Evolutionary conservation across 495 filamentous ascomycete genomes (phyloP).

Genomic region (Xylaria flabelliformis): DNA sequence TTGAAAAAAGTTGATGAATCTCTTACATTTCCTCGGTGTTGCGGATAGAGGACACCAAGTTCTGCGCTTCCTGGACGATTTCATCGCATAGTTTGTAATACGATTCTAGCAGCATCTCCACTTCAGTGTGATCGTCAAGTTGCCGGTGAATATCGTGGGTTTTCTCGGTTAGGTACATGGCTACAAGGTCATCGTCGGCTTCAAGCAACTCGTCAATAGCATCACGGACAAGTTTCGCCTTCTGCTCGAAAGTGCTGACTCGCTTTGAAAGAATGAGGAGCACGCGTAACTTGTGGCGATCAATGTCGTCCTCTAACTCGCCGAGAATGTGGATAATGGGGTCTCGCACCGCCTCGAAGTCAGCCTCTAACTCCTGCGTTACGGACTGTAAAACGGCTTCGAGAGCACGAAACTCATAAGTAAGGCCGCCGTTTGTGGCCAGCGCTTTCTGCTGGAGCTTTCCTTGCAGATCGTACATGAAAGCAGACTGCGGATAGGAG

Average conservation of each 20-base stretch:
- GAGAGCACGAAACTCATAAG: conserved; percentile 76
- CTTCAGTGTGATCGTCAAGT: conserved; percentile 92
- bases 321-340: conserved; percentile 87
- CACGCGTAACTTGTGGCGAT: conserved; percentile 88
- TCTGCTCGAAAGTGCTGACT: conserved; percentile 95
- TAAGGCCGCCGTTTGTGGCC: conserved; percentile 59
- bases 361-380: conserved; percentile 85
- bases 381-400: conserved; percentile 84
- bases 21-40: conserved; percentile 98
- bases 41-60: conserved; percentile 91
- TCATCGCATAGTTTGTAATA: conserved; percentile 98
- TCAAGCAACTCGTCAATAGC: conserved; percentile 96
- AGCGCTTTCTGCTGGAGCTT: conserved; percentile 64
- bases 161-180: conserved; percentile 95
- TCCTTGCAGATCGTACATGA: conserved; percentile 87
- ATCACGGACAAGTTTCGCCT: conserved; percentile 91
- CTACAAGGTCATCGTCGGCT: conserved; percentile 91
- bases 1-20: not conserved
- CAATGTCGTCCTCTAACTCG: conserved; percentile 96
- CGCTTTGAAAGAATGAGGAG: conserved; percentile 93
- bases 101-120: conserved; percentile 94
- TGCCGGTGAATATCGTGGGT: conserved; percentile 72
- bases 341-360: conserved; percentile 90
- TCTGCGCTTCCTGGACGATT: conserved; percentile 93
- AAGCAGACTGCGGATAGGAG: conserved; percentile 92